Conservation (phyloP, 208 protist genomes). For the Acanthamoeba lenticulata region DNA sequence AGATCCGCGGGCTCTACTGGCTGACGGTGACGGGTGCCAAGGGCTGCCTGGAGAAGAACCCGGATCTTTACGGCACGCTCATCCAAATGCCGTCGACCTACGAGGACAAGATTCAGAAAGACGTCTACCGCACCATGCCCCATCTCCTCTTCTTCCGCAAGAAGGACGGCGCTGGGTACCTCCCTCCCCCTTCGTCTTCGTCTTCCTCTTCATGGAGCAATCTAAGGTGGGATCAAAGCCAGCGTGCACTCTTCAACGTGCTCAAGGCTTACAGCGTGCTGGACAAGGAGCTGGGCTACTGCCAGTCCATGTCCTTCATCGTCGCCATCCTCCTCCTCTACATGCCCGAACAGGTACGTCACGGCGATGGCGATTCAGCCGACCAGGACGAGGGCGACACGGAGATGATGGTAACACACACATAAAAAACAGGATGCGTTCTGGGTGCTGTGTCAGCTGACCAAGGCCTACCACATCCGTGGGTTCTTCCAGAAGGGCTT, state of each 20-base stretch:
- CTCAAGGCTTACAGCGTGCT: conserved; percentile 35
- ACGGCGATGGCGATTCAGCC: no score
- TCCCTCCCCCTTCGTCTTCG: not conserved
- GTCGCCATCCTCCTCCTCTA: conserved; percentile 5
- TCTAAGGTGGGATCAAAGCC: no score
- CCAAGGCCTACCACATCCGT: conserved; percentile 25
- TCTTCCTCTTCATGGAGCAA: not conserved
- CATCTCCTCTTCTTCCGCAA: conserved; percentile 12
- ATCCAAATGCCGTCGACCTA: not conserved
- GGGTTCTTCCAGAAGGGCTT: conserved; percentile 32
- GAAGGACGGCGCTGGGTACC: not conserved
- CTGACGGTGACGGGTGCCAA: conserved; percentile 6
- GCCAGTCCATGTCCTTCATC: conserved; percentile 44
- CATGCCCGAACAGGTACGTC: conserved; percentile 28
- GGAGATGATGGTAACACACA: not conserved
- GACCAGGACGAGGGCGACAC: not conserved
- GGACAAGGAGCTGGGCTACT: conserved; percentile 51
- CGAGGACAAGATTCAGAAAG: not conserved
- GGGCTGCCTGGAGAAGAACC: conserved; percentile 41
- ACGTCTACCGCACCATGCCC: conserved; percentile 7
- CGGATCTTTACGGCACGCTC: not conserved
- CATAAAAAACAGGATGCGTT: not conserved
- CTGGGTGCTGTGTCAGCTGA: conserved; percentile 48
- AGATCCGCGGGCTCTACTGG: conserved; percentile 18
- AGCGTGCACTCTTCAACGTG: not conserved